phyloP scores from a whole-genome alignment of 805 yeast genomes.

The Candida nonsorbophila region DNA sequence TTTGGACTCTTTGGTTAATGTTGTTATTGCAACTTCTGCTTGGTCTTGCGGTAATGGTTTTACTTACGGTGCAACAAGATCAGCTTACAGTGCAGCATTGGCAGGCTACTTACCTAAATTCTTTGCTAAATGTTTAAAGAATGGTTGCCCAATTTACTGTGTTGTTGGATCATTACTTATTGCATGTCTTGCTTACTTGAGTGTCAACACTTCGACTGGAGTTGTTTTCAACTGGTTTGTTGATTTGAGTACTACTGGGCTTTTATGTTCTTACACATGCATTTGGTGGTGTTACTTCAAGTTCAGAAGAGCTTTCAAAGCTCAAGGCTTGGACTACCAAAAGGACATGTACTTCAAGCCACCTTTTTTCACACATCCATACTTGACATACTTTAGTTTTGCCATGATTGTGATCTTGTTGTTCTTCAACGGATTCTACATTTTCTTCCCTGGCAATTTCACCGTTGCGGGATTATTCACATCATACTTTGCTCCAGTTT shows the following conservation, averaged over 20 bases:
- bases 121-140: conserved; percentile 24
- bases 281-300: conserved; percentile 29
- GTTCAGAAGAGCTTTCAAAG: conserved; percentile 21
- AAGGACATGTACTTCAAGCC: conserved; percentile 13
- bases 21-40: conserved; percentile 26
- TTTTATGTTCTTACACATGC: conserved; percentile 23
- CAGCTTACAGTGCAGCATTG: conserved; percentile 26
- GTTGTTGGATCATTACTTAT: conserved; percentile 16
- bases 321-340: conserved; percentile 18
- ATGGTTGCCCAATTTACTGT: conserved; percentile 29
- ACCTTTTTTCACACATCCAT: conserved; percentile 19
- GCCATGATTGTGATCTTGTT: conserved; percentile 19
- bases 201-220: conserved; percentile 19
- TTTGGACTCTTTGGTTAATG: conserved; percentile 29
- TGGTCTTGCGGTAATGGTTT: conserved; percentile 35
- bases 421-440: conserved; percentile 38
- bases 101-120: conserved; percentile 31
- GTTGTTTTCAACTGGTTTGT: conserved; percentile 32
- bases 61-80: conserved; percentile 30
- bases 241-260: conserved; percentile 30
- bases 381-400: conserved; percentile 18
- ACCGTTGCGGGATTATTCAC: conserved; percentile 30
- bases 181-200: conserved; percentile 24
- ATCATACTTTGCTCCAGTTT: conserved; percentile 32
- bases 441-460: conserved; percentile 32